Evolutionary conservation across 1,284 basidiomycete genomes (phyloP).

Genomic region (Ustilago cynodontis): DNA sequence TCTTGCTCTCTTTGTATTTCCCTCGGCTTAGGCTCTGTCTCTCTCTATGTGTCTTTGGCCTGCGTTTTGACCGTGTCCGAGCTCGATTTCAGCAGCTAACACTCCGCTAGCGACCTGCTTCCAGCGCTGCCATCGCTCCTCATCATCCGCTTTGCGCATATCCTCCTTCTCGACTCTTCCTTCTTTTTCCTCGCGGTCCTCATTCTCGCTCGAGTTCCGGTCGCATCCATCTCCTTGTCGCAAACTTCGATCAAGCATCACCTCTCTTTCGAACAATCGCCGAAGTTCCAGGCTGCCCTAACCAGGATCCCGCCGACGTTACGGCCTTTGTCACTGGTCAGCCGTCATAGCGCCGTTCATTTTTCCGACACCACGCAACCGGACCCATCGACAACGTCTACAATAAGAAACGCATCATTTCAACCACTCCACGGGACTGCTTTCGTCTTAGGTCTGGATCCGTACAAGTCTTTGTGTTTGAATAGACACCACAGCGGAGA

Average conservation of each 20-base stretch:
- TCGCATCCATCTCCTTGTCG: neutral
- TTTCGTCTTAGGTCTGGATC: too few species aligned
- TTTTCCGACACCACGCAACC: neutral
- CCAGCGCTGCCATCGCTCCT: neutral
- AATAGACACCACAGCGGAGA: too few species aligned
- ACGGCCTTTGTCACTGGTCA: neutral
- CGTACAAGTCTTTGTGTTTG: too few species aligned
- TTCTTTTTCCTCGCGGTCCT: neutral
- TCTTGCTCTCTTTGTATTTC: slow-evolving; percentile 3
- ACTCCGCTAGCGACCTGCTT: neutral
- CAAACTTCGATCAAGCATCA: neutral
- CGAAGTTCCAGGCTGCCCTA: neutral
- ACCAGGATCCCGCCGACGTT: neutral
- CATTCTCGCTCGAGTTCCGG: neutral
- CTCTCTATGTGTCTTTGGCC: neutral
- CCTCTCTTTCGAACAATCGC: neutral
- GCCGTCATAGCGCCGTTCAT: neutral
- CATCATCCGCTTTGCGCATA: neutral
- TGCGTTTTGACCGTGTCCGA: slow-evolving; percentile 7
- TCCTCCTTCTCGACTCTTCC: neutral
- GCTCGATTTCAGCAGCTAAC: neutral
- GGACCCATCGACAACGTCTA: neutral
- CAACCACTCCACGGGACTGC: too few species aligned
- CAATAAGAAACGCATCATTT: too few species aligned
- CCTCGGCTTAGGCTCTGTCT: neutral